Percentiles rank a stretch among this genome's conserved stretches.
These are phyloP conservation scores for Blumeria graminis DNA, from an alignment of 2,329 filamentous ascomycete genomes.

Conservation along the genomic window DNA sequence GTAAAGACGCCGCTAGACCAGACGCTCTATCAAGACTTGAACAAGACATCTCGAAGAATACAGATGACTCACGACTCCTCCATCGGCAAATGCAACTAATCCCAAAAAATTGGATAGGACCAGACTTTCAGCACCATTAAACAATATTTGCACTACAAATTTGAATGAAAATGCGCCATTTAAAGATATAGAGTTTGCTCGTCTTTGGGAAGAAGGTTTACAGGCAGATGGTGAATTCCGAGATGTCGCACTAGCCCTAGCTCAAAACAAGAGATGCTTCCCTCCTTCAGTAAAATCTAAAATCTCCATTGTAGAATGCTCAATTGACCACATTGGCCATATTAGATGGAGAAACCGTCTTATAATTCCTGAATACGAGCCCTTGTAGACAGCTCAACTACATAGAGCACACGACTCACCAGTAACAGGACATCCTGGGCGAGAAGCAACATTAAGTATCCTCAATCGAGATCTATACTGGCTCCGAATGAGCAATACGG, in stretches of 20 bases:
- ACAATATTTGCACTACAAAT: neutral
- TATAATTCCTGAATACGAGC: neutral
- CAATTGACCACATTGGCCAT: neutral
- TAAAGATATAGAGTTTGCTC: neutral
- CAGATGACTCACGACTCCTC: neutral
- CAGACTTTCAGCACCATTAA: neutral
- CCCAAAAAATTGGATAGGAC: neutral
- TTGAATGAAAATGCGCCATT: neutral
- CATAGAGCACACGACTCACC: neutral
- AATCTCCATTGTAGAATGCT: neutral
- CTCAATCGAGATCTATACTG: neutral
- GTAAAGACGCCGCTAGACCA: neutral
- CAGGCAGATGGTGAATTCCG: neutral
- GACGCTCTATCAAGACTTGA: neutral
- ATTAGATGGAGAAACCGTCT: neutral
- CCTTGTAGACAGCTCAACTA: neutral
- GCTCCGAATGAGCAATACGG: neutral
- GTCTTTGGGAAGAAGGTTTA: neutral
- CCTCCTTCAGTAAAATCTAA: neutral
- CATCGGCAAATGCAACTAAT: neutral
- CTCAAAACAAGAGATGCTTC: neutral
- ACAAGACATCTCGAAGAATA: neutral
- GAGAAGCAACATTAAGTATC: neutral
- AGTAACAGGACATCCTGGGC: neutral
- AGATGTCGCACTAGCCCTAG: neutral